A percentile compares a stretch with the other conserved stretches of the same genome.
phyloP scores from a whole-genome alignment of 805 yeast species.

The Monosporozyma aerobia region DNA sequence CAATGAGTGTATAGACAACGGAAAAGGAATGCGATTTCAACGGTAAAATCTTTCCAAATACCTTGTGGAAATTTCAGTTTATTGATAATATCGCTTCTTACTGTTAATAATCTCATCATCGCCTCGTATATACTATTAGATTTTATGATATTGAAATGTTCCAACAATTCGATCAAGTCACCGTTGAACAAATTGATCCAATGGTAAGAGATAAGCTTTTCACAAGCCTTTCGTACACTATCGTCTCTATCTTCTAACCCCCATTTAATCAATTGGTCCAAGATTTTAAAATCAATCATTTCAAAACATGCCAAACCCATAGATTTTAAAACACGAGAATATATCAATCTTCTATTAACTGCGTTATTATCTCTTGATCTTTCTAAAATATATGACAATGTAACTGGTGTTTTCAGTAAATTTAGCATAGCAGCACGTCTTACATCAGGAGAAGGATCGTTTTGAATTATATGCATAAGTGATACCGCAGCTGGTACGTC shows the following conservation, averaged over 20 bases:
- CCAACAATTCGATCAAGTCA: constrained; percentile 64
- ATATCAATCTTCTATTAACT: constrained; percentile 64
- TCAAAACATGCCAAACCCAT: constrained; percentile 50
- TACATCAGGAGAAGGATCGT: constrained; percentile 83
- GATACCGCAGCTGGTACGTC: constrained; percentile 36
- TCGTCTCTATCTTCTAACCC: constrained; percentile 84
- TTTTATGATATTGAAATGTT: constrained; percentile 58
- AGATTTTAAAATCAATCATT: constrained; percentile 30
- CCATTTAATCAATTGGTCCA: constrained; percentile 68
- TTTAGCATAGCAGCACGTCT: constrained; percentile 76
- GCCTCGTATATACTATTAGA: constrained; percentile 62
- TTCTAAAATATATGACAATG: constrained; percentile 55
- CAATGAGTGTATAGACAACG: constrained; percentile 62
- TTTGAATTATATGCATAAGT: constrained; percentile 46
- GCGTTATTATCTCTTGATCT: constrained; percentile 76
- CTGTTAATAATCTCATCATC: constrained; percentile 50
- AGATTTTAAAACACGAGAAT: constrained; percentile 55
- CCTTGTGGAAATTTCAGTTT: constrained; percentile 53
- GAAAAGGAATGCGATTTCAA: constrained; percentile 66
- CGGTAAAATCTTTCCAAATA: constrained; percentile 60
- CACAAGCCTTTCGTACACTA: constrained; percentile 61
- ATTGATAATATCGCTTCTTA: constrained; percentile 53
- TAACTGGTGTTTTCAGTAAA: constrained; percentile 44
- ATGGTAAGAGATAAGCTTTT: constrained; percentile 52
- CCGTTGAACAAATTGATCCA: constrained; percentile 68